phyloP scores from a whole-genome alignment of 495 filamentous ascomycete genomes.

The Penicillium dipodomyicola region DNA sequence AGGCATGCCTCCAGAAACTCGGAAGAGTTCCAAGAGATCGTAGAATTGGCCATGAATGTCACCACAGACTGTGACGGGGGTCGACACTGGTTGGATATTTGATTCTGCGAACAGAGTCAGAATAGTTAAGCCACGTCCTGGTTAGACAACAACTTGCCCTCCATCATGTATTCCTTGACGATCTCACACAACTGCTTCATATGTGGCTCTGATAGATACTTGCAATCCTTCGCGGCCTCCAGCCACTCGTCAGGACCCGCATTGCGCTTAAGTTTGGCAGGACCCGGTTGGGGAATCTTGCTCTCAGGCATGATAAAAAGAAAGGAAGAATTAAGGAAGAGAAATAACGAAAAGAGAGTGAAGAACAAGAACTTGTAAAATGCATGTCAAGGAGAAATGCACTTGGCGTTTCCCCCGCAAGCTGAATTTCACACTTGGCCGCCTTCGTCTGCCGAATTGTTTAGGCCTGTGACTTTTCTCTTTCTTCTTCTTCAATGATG shows the following conservation, averaged over 20 bases:
- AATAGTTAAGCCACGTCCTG: neutral
- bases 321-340: neutral
- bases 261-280: constrained; percentile 75
- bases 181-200: constrained; percentile 99
- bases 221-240: constrained; percentile 90
- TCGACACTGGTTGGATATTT: constrained; percentile 93
- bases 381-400: constrained; percentile 2
- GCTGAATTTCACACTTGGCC: constrained; percentile 19
- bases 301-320: constrained; percentile 44
- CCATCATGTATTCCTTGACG: constrained; percentile 97
- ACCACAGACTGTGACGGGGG: constrained; percentile 96
- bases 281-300: constrained; percentile 82
- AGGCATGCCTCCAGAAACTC: constrained; percentile 93
- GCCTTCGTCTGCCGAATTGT: constrained; percentile 4
- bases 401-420: constrained; percentile 18
- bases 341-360: neutral
- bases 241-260: constrained; percentile 96
- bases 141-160: constrained; percentile 55
- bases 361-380: neutral
- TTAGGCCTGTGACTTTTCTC: neutral
- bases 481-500: neutral
- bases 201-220: constrained; percentile 88
- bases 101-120: constrained; percentile 60
- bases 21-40: constrained; percentile 94
- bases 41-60: constrained; percentile 99